These are phyloP conservation scores for Suillus cothurnatus DNA, from an alignment of 768 basidiomycete species.

Conservation along the genomic window DNA sequence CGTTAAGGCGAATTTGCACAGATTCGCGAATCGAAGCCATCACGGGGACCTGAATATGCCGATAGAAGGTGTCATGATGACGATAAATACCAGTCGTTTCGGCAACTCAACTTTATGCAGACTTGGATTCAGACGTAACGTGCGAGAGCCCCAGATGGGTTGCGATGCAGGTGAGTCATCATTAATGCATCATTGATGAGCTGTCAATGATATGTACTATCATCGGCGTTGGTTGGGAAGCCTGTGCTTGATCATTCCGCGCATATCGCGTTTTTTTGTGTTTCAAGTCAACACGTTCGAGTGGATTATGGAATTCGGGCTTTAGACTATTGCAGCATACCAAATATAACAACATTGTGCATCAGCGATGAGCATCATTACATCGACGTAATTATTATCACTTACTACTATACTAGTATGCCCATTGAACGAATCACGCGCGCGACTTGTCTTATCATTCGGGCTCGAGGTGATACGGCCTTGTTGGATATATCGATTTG, in stretches of 20 bases:
- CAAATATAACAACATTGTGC: neutral
- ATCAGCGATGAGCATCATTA: neutral
- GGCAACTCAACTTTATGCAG: neutral
- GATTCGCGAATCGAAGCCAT: neutral
- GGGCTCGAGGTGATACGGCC: no score
- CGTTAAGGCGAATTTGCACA: neutral
- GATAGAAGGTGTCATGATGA: neutral
- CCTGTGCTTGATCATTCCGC: neutral
- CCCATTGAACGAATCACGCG: neutral
- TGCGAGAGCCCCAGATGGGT: neutral
- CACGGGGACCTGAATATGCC: neutral
- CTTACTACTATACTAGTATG: no score
- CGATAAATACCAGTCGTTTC: neutral
- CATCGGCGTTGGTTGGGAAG: neutral
- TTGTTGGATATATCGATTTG: neutral
- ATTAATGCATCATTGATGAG: neutral
- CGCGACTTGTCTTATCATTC: neutral
- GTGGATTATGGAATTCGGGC: neutral
- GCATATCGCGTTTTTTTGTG: neutral
- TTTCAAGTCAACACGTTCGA: neutral
- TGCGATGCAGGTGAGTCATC: neutral
- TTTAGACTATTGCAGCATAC: neutral
- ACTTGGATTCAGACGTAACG: neutral
- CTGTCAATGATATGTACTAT: neutral
- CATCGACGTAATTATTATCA: no score